Evolutionary conservation across 257 asterid species (phyloP), one percentile per base, ranked within the genome.

Genomic region (Nicotiana undulata): DNA sequence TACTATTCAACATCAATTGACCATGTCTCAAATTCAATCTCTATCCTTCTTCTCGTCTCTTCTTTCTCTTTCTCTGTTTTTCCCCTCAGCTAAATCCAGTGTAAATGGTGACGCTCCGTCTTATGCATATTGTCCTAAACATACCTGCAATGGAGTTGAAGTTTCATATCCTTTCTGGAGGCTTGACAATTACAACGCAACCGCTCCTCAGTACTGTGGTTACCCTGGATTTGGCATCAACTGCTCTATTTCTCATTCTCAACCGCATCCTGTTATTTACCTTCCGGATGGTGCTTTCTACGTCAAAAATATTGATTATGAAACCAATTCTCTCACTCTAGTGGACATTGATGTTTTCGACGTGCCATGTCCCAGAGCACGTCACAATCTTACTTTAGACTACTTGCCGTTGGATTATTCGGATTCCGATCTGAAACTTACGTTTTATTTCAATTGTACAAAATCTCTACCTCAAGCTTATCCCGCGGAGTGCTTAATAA

Each of bases 121-220:
- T 0, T 1, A 51, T 1, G 7, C 66, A 11, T n/a, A 68, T 18
- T 85, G 88, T 67, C 3, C 61, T 10, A 2, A 16, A 0, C 4
- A 28, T 20, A 65, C 4, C 0, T 83, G 88, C 53, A 82, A 80
- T n/a, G 65, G 52, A 0, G 11, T 61, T 3, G 63, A 81, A 13
- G 58, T 83, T 59, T 61, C 29, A 2, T 85, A 85, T 56, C 88
- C 88, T 1, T 85, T 85, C 29, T 85, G 84, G 82, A n/a, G 59
- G 2, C 13, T 15, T 13, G 64, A 55, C 11, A 32, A 5, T n/a
- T 10, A 63, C 67, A n/a, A 1, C 3, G 4, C 82, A 3, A 34
- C 16, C 49, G 4, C 24, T 67, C 65, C 63, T 29, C 78, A 75
- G 37, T 31, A 52, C 18, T 86, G 88, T 79, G 88, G 88, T 4